Base-by-base conservation (phyloP, 768 basidiomycete genomes). In the Trametes maxima region DNA sequence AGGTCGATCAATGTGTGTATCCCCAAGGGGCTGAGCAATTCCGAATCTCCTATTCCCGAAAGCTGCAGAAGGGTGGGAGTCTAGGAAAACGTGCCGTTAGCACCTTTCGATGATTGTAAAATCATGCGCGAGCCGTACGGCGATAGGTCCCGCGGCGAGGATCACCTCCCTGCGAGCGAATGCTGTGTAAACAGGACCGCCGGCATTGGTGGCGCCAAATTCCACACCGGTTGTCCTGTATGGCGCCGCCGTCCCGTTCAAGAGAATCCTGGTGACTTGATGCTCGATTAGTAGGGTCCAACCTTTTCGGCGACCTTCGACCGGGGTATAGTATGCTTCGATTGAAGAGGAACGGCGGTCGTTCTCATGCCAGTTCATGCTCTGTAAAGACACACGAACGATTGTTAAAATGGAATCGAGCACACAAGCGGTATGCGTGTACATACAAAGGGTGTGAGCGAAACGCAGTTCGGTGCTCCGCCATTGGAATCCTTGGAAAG, bases 11-110 rank as follows among this genome's bases (percentile, higher is more conserved):
- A 70, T 2, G 79, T 77, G 14, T 65, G 68, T 66, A 86, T 83
- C 0, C 79, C 82, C 19, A 85, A 73, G 1, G 78, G 72, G 0
- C 64, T 66, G 0, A 86, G 79, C 22, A 81, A 44, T 10, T 70
- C 69, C 0, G 80, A 70, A 68, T 85, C 82, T 1, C 85, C 85
- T 57, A 86, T 80, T 0, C 85, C 85, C 10, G 84, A 85, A 1
- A 82, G 77, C 67, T 85, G 82, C 14, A 82, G 73, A 10, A 81
- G 63, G 50, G 79, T 76, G 8, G 81, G 74, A 0, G 78, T 67
- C 57, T 51, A 55, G 13, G 46, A 11, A 13, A 10, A 11, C 10
- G 25, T 13, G 5, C 1, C 25, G 5, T 28, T 14, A 25, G 46
- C 17, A 14, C 22, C 2, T 24, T 12, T 47, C 8, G 17, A 3